A percentile compares a stretch with the other conserved stretches of the same genome.
Evolutionary conservation across 1,139 yeast species (phyloP).

Genomic region (Candida frijolesensis): DNA sequence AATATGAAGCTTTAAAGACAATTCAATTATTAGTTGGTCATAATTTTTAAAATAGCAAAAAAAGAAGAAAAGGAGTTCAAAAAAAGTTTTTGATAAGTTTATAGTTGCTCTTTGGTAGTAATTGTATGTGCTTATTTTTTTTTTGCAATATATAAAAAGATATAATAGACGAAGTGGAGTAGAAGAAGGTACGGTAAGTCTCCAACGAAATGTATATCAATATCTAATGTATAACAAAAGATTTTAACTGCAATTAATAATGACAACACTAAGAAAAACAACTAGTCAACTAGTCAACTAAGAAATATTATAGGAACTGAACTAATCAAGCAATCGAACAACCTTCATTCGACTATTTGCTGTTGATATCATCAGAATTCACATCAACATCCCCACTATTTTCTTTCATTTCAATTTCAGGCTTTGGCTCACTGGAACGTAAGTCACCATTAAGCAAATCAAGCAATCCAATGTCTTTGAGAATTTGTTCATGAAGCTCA

Average conservation of each 20-base stretch:
- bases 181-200: too few species aligned
- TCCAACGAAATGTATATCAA: too few species aligned
- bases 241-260: too few species aligned
- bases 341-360: neutral
- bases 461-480: constrained; percentile 15
- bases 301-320: too few species aligned
- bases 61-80: neutral
- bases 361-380: neutral
- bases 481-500: constrained; percentile 11
- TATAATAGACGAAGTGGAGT: too few species aligned
- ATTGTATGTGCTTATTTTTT: neutral
- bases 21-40: constrained; percentile 91
- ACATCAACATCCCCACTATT: neutral
- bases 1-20: constrained; percentile 92
- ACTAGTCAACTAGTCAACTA: too few species aligned
- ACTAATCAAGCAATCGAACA: too few species aligned
- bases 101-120: neutral
- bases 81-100: neutral
- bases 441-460: constrained; percentile 8
- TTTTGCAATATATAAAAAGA: neutral
- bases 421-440: neutral
- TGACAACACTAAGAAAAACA: too few species aligned
- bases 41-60: constrained; percentile 21
- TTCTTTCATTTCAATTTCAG: neutral
- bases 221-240: too few species aligned